These are phyloP conservation scores for Suillus ampliporus DNA, from an alignment of 768 basidiomycete genomes.

Conservation along the genomic window DNA sequence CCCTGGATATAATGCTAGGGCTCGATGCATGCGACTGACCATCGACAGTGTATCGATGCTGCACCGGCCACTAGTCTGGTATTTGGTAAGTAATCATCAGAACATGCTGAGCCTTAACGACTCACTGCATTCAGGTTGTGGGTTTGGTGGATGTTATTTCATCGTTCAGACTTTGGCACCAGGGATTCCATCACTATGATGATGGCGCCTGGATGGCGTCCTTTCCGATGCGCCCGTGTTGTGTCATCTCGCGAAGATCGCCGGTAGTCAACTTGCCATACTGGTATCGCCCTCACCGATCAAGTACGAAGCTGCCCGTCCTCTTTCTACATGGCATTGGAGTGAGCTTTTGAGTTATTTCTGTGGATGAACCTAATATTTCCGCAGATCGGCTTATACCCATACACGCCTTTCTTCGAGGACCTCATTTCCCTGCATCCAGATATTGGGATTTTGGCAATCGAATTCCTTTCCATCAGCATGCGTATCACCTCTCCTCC, in stretches of 20 bases:
- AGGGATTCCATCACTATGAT: slow-evolving; percentile 63
- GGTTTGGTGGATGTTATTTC: slow-evolving; percentile 53
- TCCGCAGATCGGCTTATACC: slow-evolving; percentile 62
- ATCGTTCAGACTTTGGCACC: slow-evolving; percentile 40
- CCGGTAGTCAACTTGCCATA: slow-evolving; percentile 43
- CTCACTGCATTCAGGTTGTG: slow-evolving; percentile 50
- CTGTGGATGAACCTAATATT: slow-evolving; percentile 10
- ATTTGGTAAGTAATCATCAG: slow-evolving; percentile 47
- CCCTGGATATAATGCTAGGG: slow-evolving; percentile 43
- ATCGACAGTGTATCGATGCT: slow-evolving; percentile 59
- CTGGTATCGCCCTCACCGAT: slow-evolving; percentile 57
- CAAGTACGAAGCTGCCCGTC: slow-evolving; percentile 53
- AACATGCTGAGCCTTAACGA: not conserved
- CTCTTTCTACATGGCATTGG: slow-evolving; percentile 77
- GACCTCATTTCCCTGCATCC: slow-evolving; percentile 50
- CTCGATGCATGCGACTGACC: slow-evolving; percentile 55
- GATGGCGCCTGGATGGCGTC: slow-evolving; percentile 39
- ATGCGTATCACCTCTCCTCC: slow-evolving; percentile 64
- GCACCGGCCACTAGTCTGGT: slow-evolving; percentile 72
- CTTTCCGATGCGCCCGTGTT: slow-evolving; percentile 60
- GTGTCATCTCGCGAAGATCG: slow-evolving; percentile 49
- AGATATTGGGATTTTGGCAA: slow-evolving; percentile 60
- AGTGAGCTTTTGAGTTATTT: slow-evolving; percentile 37
- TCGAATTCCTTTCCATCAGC: slow-evolving; percentile 65
- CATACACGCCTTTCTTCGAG: slow-evolving; percentile 57